Evolutionary conservation across 1,284 basidiomycete genomes (phyloP).

Genomic region (Trichosporon coremiiforme): DNA sequence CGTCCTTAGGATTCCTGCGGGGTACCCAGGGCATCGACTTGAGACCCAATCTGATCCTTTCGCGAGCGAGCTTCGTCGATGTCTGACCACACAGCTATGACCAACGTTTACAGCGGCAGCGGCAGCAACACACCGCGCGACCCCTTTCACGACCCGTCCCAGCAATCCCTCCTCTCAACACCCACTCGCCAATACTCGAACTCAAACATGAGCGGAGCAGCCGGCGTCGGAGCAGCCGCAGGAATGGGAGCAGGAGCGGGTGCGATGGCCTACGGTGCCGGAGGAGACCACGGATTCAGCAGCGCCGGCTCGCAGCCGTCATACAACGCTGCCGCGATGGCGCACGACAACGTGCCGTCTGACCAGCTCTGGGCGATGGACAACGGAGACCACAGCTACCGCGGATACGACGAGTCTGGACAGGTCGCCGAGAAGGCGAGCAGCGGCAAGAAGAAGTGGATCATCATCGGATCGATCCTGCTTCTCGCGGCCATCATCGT

Average conservation of each 20-base stretch:
- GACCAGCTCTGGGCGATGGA: slow-evolving; percentile 33
- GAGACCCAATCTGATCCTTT: neutral
- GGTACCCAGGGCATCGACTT: neutral
- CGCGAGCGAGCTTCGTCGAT: neutral
- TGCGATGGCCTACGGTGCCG: slow-evolving; percentile 14
- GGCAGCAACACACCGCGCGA: slow-evolving; percentile 23
- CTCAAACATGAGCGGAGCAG: slow-evolving; percentile 18
- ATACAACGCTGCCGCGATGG: slow-evolving; percentile 16
- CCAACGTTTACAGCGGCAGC: slow-evolving; percentile 11
- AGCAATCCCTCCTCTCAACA: slow-evolving; percentile 6
- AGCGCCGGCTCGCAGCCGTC: slow-evolving; percentile 9
- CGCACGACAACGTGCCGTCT: slow-evolving; percentile 24
- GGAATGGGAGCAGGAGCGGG: slow-evolving; percentile 21
- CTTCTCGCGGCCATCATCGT: slow-evolving; percentile 36
- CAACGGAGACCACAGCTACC: slow-evolving; percentile 23
- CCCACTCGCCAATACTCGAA: slow-evolving; percentile 17
- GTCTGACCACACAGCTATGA: slow-evolving; percentile 20
- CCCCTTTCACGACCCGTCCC: slow-evolving; percentile 12
- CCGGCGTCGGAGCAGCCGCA: slow-evolving; percentile 16
- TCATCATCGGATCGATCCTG: slow-evolving; percentile 36
- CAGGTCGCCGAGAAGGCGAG: neutral
- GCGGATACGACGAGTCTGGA: slow-evolving; percentile 16
- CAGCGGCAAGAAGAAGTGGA: slow-evolving; percentile 35
- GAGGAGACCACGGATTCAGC: slow-evolving; percentile 18
- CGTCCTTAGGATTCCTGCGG: neutral